Base-by-base conservation (phyloP, 192 early-diverging fungal genomes). In the Obelidium mucronatum region DNA sequence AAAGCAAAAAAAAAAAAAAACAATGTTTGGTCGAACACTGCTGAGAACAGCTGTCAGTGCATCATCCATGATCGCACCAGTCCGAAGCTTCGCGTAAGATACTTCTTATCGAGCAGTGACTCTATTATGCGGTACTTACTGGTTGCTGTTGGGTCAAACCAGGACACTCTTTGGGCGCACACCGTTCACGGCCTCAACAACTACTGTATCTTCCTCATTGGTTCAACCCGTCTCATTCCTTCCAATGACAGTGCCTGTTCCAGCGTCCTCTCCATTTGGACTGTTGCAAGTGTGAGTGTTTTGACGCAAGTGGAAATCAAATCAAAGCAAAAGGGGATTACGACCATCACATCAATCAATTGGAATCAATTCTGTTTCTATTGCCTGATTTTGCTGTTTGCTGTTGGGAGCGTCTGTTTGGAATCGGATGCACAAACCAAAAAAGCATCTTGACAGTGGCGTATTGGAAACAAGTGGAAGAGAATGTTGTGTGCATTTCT, bases 211-310 rank as follows among this genome's bases (percentile, higher is more conserved):
- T 48, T 24, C 24, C 55, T 8, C 55, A 58, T 58, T 26, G 13
- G 26, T 22, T 26, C 48, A 51, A 58, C 26, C 55, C 24, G 30
- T 24, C 55, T 51, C 55, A 22, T 8, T 8, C 44, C 8, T 58
- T 31, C 55, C 11, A 58, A 58, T 58, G 55, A 58, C 11, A 24
- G 55, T 26, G 8, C 17, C 24, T 58, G 0, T 24, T 58, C 55
- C 55, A 28, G 55, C 26, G 24, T 58, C n/a, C n/a, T n/a, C 55
- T 0, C 55, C 55, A 31, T 58, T 58, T 26, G 55, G 55, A 1
- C 6, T 58, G 55, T 22, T 58, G 8, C 55, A 58, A 58, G 0
- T 58, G 55, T 58, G 55, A 58, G 55, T 58, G 55, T 58, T 58
- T 11, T n/a, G n/a, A n/a, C n/a, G n/a, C n/a, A n/a, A n/a, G n/a